A percentile compares a stretch with the other conserved stretches of the same genome.
phyloP scores from a whole-genome alignment of 176 grass and related monocot genomes.

The Musa troglodytarum region DNA sequence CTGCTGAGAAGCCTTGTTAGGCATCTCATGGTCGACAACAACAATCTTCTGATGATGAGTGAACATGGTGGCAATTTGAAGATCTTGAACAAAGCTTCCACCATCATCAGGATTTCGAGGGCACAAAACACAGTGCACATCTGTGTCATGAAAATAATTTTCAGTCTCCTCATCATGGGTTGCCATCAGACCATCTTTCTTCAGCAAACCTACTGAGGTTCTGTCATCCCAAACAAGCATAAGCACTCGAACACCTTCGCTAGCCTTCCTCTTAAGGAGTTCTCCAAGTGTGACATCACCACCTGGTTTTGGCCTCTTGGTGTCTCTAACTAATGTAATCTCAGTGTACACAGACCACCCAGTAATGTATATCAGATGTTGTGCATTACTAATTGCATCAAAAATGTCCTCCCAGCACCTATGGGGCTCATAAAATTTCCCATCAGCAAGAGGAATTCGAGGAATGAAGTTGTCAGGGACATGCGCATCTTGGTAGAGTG shows the following conservation, averaged over 20 bases:
- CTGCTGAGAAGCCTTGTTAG: slow-evolving; percentile 17
- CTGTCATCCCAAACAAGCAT: slow-evolving; percentile 27
- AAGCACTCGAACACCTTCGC: slow-evolving; percentile 19
- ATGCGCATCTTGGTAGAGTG: slow-evolving; percentile 20
- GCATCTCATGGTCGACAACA: slow-evolving; percentile 24
- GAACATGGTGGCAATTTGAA: slow-evolving; percentile 20
- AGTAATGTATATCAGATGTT: slow-evolving; percentile 23
- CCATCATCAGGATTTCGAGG: slow-evolving; percentile 22
- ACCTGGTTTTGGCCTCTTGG: slow-evolving; percentile 16
- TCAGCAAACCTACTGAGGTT: slow-evolving; percentile 18
- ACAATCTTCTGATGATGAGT: slow-evolving; percentile 25
- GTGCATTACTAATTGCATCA: slow-evolving; percentile 19
- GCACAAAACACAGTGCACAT: slow-evolving; percentile 19
- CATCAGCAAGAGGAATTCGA: slow-evolving; percentile 16
- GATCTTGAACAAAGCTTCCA: slow-evolving; percentile 23
- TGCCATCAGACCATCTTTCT: slow-evolving; percentile 23
- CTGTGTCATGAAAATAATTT: slow-evolving; percentile 5
- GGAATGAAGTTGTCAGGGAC: slow-evolving; percentile 21
- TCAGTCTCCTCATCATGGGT: slow-evolving; percentile 19
- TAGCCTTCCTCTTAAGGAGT: slow-evolving; percentile 18
- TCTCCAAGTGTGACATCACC: slow-evolving; percentile 17
- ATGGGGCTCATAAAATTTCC: slow-evolving; percentile 3
- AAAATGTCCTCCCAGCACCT: slow-evolving; percentile 22
- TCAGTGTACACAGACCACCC: slow-evolving; percentile 19
- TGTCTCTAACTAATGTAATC: slow-evolving; percentile 10